Evolutionary conservation across 441 rosid genomes (phyloP).

Genomic region (Pelargonium citronellum): DNA sequence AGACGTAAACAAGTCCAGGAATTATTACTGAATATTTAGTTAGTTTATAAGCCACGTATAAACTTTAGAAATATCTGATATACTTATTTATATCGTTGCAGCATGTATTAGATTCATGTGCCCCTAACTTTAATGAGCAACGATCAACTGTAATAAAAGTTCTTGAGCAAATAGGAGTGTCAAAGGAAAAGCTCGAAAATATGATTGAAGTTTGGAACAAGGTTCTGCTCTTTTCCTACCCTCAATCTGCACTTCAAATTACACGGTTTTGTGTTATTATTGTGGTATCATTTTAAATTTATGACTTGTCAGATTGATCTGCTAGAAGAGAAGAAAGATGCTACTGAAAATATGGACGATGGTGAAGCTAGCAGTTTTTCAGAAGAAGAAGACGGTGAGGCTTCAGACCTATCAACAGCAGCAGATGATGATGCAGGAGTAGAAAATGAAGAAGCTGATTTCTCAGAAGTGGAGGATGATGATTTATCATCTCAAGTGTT

Average conservation of each 20-base stretch:
- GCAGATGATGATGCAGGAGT: not conserved
- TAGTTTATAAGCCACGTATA: not conserved
- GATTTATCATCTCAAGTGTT: not conserved
- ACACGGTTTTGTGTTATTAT: not conserved
- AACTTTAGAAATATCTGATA: conserved; percentile 8
- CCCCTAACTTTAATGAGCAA: conserved; percentile 83
- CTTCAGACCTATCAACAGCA: conserved; percentile 17
- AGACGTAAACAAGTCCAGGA: not conserved
- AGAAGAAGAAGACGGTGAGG: conserved; percentile 28
- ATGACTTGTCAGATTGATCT: conserved; percentile 55
- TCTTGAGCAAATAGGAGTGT: conserved; percentile 81
- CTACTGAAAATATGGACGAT: conserved; percentile 25
- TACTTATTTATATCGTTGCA: conserved; percentile 24
- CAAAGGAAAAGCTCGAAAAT: conserved; percentile 65
- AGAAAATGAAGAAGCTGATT: not conserved
- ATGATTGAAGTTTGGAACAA: conserved; percentile 97
- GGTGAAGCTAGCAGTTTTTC: conserved; percentile 32
- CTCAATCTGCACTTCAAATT: conserved; percentile 12
- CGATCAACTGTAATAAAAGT: conserved; percentile 77
- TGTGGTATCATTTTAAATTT: conserved; percentile 8
- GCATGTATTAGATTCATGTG: conserved; percentile 87
- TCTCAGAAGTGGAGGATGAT: conserved; percentile 1
- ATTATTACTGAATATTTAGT: too few species aligned
- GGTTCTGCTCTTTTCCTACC: conserved; percentile 30
- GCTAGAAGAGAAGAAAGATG: conserved; percentile 41